Base-by-base conservation (phyloP, 1,139 yeast genomes). In the Pneumocystis oryctolagi region DNA sequence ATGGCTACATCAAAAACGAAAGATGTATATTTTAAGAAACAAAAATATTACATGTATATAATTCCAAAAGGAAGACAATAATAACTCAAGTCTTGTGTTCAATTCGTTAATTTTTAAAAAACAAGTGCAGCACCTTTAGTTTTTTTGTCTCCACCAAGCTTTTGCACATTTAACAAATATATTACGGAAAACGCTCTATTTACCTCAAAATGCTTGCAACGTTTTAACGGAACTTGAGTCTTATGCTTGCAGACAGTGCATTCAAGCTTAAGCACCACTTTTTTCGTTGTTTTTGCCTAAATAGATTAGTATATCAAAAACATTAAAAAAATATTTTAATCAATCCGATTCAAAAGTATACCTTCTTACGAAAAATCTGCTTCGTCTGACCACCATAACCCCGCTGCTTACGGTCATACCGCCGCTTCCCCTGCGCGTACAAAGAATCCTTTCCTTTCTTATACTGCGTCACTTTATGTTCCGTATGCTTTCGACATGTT, bases 341-440 rank as follows among this genome's bases (percentile, higher is more conserved):
- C n/a, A n/a, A n/a, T n/a, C n/a, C n/a, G n/a, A n/a, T n/a, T n/a
- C n/a, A n/a, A n/a, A n/a, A n/a, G 34, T 47, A 4, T 14, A 66
- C 68, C 82, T 92, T 94, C 87, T 92, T 92, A 89, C 89, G 97
- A 97, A 92, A 92, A 82, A 94, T 88, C 79, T 87, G 98, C 85
- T 89, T 92, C 82, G 98, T 92, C 84, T 92, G 99, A 88, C 99
- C 99, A 88, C 99, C 99, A 82, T 84, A 92, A 89, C 99, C 99
- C 77, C 88, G 80, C 84, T 92, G 98, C 83, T 92, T 92, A 82
- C 99, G 95, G 94, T 94, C 98, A 84, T 92, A 92, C 84, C 99
- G 90, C 85, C 99, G 89, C 90, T 94, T 94, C 86, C 99, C 99
- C 84, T 92, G 97, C 74, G 97, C 39, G 14, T 62, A 47, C 4